These are phyloP conservation scores for Neurospora pannonica DNA, from an alignment of 495 filamentous ascomycete genomes.

Conservation along the genomic window DNA sequence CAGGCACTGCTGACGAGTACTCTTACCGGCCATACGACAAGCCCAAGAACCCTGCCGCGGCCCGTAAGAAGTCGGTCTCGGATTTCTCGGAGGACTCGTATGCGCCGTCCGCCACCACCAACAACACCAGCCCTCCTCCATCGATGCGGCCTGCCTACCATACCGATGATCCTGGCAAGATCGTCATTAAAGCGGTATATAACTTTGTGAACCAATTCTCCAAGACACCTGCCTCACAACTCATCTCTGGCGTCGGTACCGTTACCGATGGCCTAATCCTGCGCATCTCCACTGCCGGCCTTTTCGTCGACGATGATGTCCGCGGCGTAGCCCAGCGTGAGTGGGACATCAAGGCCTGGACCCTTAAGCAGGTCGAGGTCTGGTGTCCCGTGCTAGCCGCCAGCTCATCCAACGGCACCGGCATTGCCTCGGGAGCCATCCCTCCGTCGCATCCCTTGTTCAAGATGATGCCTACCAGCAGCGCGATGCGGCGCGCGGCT, in stretches of 20 bases:
- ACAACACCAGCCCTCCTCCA: slow-evolving; percentile 77
- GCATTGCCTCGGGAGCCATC: slow-evolving; percentile 13
- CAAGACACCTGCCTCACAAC: slow-evolving; percentile 69
- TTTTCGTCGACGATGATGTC: slow-evolving; percentile 94
- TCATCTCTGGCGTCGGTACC: slow-evolving; percentile 62
- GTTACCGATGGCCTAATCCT: slow-evolving; percentile 84
- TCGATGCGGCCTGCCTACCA: slow-evolving; percentile 64
- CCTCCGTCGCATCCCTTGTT: slow-evolving; percentile 30
- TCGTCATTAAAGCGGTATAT: slow-evolving; percentile 86
- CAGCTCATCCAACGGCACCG: slow-evolving; percentile 20
- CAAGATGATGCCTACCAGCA: slow-evolving; percentile 23
- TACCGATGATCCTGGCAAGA: slow-evolving; percentile 88
- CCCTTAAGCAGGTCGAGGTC: slow-evolving; percentile 83
- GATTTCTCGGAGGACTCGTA: slow-evolving; percentile 79
- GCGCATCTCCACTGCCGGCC: slow-evolving; percentile 75
- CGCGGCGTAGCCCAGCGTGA: slow-evolving; percentile 79
- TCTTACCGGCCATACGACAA: slow-evolving; percentile 80
- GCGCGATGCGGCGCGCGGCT: slow-evolving; percentile 27
- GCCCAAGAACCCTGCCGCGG: slow-evolving; percentile 40
- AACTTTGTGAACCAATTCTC: slow-evolving; percentile 76
- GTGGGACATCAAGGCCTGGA: slow-evolving; percentile 99
- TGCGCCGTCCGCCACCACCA: slow-evolving; percentile 68
- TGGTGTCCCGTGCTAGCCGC: slow-evolving; percentile 54
- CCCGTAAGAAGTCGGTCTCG: slow-evolving; percentile 45
- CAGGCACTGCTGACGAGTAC: slow-evolving; percentile 55